These are phyloP conservation scores for Mucor saturninus DNA, from an alignment of 371 early-diverging fungal species.

Conservation along the genomic window DNA sequence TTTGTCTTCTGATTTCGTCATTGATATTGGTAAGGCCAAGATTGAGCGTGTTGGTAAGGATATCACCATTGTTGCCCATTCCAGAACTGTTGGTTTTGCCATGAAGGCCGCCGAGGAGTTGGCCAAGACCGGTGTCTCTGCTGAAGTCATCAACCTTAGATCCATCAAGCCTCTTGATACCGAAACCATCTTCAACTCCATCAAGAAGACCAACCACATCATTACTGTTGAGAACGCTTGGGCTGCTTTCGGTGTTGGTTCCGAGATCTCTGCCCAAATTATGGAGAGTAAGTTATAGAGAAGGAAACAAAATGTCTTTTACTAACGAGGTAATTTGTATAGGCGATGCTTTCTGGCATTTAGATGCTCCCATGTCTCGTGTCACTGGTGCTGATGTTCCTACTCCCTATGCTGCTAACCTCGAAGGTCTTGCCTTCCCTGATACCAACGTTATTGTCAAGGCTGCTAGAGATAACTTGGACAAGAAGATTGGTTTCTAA, in stretches of 20 bases:
- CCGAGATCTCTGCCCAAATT: constrained; percentile 96
- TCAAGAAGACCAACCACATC: constrained; percentile 98
- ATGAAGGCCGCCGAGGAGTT: constrained; percentile 93
- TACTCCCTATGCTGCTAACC: constrained; percentile 97
- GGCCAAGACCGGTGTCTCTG: constrained; percentile 84
- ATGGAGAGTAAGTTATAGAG: constrained; percentile 74
- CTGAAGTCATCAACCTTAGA: constrained; percentile 97
- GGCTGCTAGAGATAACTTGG: constrained; percentile 68
- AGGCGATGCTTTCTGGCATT: constrained; percentile 92
- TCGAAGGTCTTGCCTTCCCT: constrained; percentile 93
- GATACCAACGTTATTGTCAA: constrained; percentile 84
- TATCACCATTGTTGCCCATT: constrained; percentile 96
- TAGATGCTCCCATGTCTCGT: constrained; percentile 95
- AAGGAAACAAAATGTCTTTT: background rate
- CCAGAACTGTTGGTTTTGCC: constrained; percentile 87
- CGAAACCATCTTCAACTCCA: constrained; percentile 88
- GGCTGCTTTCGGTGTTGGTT: constrained; percentile 97
- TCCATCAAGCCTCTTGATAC: constrained; percentile 98
- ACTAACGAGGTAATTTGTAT: constrained; percentile 6
- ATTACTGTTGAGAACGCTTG: constrained; percentile 98
- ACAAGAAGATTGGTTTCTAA: constrained; percentile 55
- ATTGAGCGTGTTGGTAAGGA: constrained; percentile 91
- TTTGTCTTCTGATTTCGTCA: constrained; percentile 85
- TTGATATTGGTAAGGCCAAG: constrained; percentile 98
- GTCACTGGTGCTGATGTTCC: constrained; percentile 98